Evolutionary conservation across 2,329 filamentous ascomycete genomes (phyloP), one percentile per base, ranked within the genome.

Genomic region (Botryotinia convoluta): DNA sequence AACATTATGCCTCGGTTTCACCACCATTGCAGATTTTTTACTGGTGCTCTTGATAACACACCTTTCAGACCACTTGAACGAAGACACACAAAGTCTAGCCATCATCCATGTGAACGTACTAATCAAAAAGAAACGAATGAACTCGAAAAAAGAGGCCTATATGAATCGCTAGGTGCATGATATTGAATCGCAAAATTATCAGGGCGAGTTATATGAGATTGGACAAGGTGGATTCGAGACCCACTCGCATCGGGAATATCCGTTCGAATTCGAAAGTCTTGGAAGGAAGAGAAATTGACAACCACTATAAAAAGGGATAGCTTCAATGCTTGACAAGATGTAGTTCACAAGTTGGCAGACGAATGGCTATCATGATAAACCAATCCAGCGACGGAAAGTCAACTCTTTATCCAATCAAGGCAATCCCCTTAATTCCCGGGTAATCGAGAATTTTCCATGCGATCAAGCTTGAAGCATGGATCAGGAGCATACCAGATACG

Each of bases 401-500:
- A 57, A 9, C 0, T 9, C 14, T 54, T 18, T 18, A 32, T 57
- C n/a, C 0, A 29, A 32, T 32, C n/a, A 35, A 32, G 42, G 18
- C 10, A 16, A 32, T 51, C 26, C 16, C 5, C 8, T 7, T 10
- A 26, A 16, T 22, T 42, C 1, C 18, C 6, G 20, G n/a, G 22
- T 7, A 3, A 69, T 67, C 14, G 26, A 14, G 16, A 22, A 5
- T 35, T 22, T 14, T 0, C 4, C 29, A 29, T 20, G 35, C 37
- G 26, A 59, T 44, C 14, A 29, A 45, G 20, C 26, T 59, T 45
- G 54, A 57, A 59, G 39, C 76, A 77, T 22, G 76, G 76, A 72
- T 77, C 76, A 26, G 37, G 74, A 57, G 37, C 71, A 62, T 74
- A 77, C 32, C 65, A 57, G 51, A 76, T 63, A 22, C 4, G 35